These are phyloP conservation scores for Pachyrhizus erosus DNA, from an alignment of 306 rosid genomes.

Conservation along the genomic window DNA sequence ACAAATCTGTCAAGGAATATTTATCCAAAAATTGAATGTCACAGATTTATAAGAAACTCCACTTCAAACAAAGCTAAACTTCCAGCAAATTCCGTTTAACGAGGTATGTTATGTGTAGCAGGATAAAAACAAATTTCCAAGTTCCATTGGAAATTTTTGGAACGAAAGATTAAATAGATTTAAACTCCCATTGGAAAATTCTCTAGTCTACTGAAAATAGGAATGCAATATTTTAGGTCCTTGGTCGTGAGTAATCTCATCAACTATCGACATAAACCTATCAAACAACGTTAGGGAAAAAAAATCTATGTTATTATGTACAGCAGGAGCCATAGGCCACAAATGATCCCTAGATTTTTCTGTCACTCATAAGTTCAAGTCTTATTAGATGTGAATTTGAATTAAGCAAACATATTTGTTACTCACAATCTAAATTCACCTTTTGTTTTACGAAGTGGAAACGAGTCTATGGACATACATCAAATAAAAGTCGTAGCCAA, in stretches of 20 bases:
- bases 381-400: background rate
- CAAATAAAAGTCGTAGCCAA: background rate
- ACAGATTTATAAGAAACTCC: background rate
- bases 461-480: background rate
- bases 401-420: background rate
- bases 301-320: background rate
- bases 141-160: too few species aligned
- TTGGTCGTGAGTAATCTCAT: background rate
- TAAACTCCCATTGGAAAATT: background rate
- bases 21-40: background rate
- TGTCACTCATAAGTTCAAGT: background rate
- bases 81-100: background rate
- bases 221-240: background rate
- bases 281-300: background rate
- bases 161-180: background rate
- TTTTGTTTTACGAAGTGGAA: background rate
- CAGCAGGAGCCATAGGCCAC: background rate
- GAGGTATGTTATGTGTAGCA: background rate
- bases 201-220: background rate
- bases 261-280: background rate
- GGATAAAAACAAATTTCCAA: slow-evolving; percentile 6
- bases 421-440: background rate
- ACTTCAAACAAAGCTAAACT: slow-evolving; percentile 1
- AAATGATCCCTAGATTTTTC: background rate
- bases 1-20: slow-evolving; percentile 9